These are phyloP conservation scores for Sphaerosporella brunnea DNA, from an alignment of 495 filamentous ascomycete genomes.

Conservation along the genomic window DNA sequence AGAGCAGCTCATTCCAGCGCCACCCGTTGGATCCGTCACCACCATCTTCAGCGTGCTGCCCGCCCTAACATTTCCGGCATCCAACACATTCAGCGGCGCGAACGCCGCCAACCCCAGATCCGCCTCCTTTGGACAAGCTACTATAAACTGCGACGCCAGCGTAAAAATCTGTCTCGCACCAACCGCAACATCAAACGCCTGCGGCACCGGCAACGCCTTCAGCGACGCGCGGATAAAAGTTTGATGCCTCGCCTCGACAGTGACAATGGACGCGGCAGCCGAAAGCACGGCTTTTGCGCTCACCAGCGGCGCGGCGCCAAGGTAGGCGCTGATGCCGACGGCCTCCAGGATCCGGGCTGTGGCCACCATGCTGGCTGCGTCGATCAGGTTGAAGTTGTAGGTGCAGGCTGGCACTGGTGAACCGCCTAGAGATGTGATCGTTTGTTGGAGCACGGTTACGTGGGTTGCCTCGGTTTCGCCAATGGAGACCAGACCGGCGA, in stretches of 20 bases:
- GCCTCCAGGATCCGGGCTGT: slow-evolving; percentile 44
- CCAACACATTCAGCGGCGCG: slow-evolving; percentile 37
- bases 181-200: slow-evolving; percentile 43
- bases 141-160: slow-evolving; percentile 45
- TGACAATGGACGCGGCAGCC: slow-evolving; percentile 41
- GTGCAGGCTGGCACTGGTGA: slow-evolving; percentile 41
- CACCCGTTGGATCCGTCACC: slow-evolving; percentile 29
- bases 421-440: slow-evolving; percentile 37
- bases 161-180: slow-evolving; percentile 42
- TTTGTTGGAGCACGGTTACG: slow-evolving; percentile 37
- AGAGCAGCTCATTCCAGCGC: slow-evolving; percentile 32
- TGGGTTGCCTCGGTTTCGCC: slow-evolving; percentile 40
- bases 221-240: slow-evolving; percentile 39
- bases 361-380: slow-evolving; percentile 40
- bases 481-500: slow-evolving; percentile 35
- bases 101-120: slow-evolving; percentile 40
- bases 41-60: slow-evolving; percentile 20
- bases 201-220: slow-evolving; percentile 34
- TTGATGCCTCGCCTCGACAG: slow-evolving; percentile 44
- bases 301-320: slow-evolving; percentile 43
- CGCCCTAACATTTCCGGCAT: slow-evolving; percentile 29
- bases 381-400: slow-evolving; percentile 46
- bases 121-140: slow-evolving; percentile 38
- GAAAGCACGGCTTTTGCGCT: slow-evolving; percentile 35
- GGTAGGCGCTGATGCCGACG: slow-evolving; percentile 43